Evolutionary conservation across 164 flowering plant genomes (phyloP), one percentile per base, ranked within the genome.

Genomic region (Vitis labrusca): DNA sequence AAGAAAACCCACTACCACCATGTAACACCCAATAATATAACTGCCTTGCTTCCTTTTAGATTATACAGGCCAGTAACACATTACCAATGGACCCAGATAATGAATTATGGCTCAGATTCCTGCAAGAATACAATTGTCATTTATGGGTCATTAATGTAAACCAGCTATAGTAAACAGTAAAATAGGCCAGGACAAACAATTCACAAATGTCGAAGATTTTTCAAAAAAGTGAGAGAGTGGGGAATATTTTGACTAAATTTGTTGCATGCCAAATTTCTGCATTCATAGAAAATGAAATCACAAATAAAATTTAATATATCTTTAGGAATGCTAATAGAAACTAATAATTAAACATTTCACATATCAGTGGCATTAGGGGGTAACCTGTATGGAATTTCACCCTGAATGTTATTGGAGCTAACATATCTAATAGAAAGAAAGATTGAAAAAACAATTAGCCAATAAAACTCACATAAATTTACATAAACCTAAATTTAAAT

Each of bases 41-140:
- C 44, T 32, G 44, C 44, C 44, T 32, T 32, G 44, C 44, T 32
- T 32, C 44, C 44, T 32, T 32, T 84, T 19, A 91, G 79, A 76
- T 77, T 75, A 57, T 73, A 64, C 12, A 90, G 74, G 66, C 85
- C 90, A 29, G 71, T 77, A 62, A 93, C 48, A 90, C 85, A 78
- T 88, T 77, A 56, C 93, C 96, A 55, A 93, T 70, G 2, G 91
- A 81, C 64, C 98, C 97, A 76, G 86, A 82, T 59, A 93, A 63
- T 3, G 62, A 68, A 73, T 93, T 93, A 77, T 87, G 91, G 82
- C 94, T 90, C 75, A 93, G 69, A 73, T 91, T 93, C 82, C 98
- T 90, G 85, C 73, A 82, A 56, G 50, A 32, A 67, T 65, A 57
- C 65, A 50, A 27, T 8, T 44, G 16, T 11, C 19, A 37, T 64